phyloP scores from a whole-genome alignment of 305 asterid genomes.

The Withania somnifera region DNA sequence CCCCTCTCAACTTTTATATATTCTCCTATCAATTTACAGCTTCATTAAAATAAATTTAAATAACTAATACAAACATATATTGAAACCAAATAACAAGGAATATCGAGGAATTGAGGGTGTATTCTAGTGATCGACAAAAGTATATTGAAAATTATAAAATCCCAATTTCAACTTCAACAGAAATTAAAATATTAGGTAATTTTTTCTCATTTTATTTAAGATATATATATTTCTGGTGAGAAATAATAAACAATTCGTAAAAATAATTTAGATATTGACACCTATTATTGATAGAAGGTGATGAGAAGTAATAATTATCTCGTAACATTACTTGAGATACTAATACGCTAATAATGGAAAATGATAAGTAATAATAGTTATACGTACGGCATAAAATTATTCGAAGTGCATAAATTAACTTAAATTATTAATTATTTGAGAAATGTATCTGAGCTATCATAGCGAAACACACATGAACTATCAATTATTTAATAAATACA shows the following conservation, averaged over 20 bases:
- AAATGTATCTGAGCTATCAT: too few species aligned
- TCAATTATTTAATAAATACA: too few species aligned
- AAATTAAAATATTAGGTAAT: too few species aligned
- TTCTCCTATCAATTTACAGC: neutral
- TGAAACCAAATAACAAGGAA: neutral
- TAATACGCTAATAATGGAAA: fast-evolving
- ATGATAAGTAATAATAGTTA: neutral
- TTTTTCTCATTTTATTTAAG: too few species aligned
- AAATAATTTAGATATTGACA: too few species aligned
- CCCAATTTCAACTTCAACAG: neutral
- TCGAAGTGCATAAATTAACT: neutral
- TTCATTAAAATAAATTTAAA: neutral
- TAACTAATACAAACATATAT: neutral
- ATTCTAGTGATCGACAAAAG: neutral
- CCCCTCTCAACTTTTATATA: neutral
- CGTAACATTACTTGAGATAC: neutral
- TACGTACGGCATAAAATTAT: neutral
- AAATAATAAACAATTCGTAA: too few species aligned
- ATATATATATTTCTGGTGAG: too few species aligned
- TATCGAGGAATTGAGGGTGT: neutral
- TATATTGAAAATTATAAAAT: fast-evolving
- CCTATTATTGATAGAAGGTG: too few species aligned
- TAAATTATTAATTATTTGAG: neutral
- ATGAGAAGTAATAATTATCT: neutral
- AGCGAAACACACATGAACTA: too few species aligned